These are phyloP conservation scores for Cyclotella choctawhatcheeana DNA, from an alignment of 108 stramenopile species.

Conservation along the genomic window DNA sequence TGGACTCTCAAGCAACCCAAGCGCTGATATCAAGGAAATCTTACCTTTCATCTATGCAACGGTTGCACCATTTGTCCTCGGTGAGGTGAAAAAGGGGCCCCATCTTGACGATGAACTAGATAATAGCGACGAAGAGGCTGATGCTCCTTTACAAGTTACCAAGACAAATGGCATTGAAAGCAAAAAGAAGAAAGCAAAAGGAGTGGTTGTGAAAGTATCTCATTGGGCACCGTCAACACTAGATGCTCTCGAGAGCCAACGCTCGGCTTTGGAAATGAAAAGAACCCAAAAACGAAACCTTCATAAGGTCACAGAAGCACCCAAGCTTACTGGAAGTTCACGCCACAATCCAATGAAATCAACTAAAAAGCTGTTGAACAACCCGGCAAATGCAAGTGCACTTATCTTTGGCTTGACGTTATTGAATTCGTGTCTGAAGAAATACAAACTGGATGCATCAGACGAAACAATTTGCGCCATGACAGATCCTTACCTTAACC, in stretches of 20 bases:
- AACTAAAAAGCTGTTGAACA: conserved; percentile 56
- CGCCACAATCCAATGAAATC: conserved; percentile 55
- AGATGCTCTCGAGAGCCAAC: conserved; percentile 48
- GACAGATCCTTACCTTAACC: conserved; percentile 86
- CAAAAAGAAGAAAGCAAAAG: conserved; percentile 16
- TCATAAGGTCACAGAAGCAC: conserved; percentile 77
- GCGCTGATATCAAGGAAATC: conserved; percentile 70
- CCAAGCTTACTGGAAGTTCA: conserved; percentile 82
- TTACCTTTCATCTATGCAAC: conserved; percentile 87
- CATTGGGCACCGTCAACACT: conserved; percentile 79
- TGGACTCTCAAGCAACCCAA: conserved; percentile 90
- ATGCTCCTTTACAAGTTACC: conserved; percentile 59
- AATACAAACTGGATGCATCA: conserved; percentile 53
- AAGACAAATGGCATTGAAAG: conserved; percentile 25
- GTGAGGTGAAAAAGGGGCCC: conserved; percentile 3
- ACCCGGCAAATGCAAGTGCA: conserved; percentile 76
- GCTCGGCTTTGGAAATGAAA: conserved; percentile 64
- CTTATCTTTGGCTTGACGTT: conserved; percentile 86
- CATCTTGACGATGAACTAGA: conserved; percentile 42
- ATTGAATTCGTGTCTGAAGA: conserved; percentile 81
- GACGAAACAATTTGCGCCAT: conserved; percentile 53
- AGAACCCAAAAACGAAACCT: conserved; percentile 44
- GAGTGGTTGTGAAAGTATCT: conserved; percentile 50
- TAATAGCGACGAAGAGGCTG: conserved; percentile 56
- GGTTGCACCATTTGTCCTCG: conserved; percentile 70